Evolutionary conservation across 2,329 filamentous ascomycete genomes (phyloP), one percentile per base, ranked within the genome.

Genomic region (Dactylonectria macrodidyma): DNA sequence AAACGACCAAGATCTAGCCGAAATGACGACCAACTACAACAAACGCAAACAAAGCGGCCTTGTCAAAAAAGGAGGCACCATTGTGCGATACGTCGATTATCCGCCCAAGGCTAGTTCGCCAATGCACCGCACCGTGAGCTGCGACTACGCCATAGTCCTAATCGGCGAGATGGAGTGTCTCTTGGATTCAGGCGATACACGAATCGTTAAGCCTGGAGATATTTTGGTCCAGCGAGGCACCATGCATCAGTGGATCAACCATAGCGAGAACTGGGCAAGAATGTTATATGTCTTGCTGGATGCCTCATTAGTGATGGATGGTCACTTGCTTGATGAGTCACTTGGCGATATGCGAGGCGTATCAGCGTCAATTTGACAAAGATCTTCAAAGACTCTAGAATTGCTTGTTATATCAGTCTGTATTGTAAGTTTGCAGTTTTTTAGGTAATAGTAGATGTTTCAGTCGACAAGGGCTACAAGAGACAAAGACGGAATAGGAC

Each of bases 111-210:
- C 47, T 22, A 44, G 22, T 12, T 64, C 67, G 0, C 59, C 60
- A 22, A 68, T 69, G 65, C 65, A 69, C 24, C 65, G 67, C n/a
- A 65, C 67, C 19, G 65, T 67, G 19, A 69, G 67, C 26, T 54
- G 59, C 8, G 65, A 68, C 48, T 61, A 65, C 5, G 65, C 56
- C 19, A 59, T 67, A 4, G 22, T 67, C 1, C 50, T 69, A 6
- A 30, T 26, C 10, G 64, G 67, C 2, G 67, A 69, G 46, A 34
- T 67, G 14, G 67, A 59, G 4, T 69, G 59, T n/a, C 7, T 67
- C 5, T 14, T 69, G 44, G 67, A 69, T 24, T 67, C 64, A 0
- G 64, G 67, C 0, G 67, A 69, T 8, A 48, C 26, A 3, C 57
- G 65, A 11, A 36, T 46, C 3, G 38, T 67, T 5, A 26, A 36